These are phyloP conservation scores for Suillus luteus DNA, from an alignment of 768 basidiomycete genomes.

Conservation along the genomic window DNA sequence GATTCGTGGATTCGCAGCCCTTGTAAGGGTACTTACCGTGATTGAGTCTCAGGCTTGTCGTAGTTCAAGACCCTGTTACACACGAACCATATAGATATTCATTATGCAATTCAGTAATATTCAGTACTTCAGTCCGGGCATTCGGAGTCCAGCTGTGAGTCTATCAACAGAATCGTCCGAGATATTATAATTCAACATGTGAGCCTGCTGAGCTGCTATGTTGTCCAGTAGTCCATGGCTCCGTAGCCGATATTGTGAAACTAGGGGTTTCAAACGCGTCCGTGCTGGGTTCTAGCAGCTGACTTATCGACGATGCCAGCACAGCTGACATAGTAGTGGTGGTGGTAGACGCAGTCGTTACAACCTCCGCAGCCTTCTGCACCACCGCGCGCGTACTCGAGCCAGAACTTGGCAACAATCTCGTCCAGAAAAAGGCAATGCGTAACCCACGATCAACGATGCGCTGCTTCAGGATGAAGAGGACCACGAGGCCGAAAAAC, in stretches of 20 bases:
- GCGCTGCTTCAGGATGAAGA: conserved; percentile 87
- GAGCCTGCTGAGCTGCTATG: not conserved
- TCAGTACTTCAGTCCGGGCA: not conserved
- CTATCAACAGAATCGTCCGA: not conserved
- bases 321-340: not conserved
- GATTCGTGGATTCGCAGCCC: no score
- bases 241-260: not conserved
- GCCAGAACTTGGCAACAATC: conserved; percentile 57
- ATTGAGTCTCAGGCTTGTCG: no score
- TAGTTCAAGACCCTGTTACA: no score
- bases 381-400: not conserved
- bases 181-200: conserved; percentile 1
- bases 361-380: conserved; percentile 10
- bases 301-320: not conserved
- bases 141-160: not conserved
- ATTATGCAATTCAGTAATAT: not conserved
- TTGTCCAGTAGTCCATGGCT: conserved; percentile 4
- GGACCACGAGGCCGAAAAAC: conserved; percentile 83
- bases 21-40: no score
- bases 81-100: not conserved
- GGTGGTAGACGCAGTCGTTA: not conserved
- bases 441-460: conserved; percentile 77
- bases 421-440: conserved; percentile 88
- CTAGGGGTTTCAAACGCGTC: not conserved
- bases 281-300: not conserved